Percentiles rank a stretch among this genome's conserved stretches.
Evolutionary conservation across 1,284 basidiomycete species (phyloP).

Genomic region (Leccinum angustisporum): DNA sequence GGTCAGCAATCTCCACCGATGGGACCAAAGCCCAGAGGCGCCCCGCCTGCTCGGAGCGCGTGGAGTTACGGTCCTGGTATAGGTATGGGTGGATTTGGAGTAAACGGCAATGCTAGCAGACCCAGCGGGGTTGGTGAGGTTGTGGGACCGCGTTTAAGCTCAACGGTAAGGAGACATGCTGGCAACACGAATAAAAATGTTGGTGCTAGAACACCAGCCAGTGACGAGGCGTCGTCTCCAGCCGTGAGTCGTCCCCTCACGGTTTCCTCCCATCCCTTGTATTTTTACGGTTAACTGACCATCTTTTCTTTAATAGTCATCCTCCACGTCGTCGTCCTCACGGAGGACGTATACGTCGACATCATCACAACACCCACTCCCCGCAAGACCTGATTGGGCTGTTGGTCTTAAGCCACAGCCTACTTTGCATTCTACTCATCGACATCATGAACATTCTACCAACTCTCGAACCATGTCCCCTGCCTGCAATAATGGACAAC

Average conservation of each 20-base stretch:
- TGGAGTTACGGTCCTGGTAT: conserved; percentile 73
- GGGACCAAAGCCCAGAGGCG: conserved; percentile 37
- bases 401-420: conserved; percentile 75
- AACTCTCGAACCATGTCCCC: conserved; percentile 44
- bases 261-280: conserved; percentile 8
- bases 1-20: conserved; percentile 32
- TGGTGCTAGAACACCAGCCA: conserved; percentile 57
- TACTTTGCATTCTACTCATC: conserved; percentile 50
- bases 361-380: conserved; percentile 75
- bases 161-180: conserved; percentile 49
- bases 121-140: conserved; percentile 40
- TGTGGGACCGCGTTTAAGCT: conserved; percentile 63
- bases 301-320: conserved; percentile 43
- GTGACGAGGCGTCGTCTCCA: conserved; percentile 72
- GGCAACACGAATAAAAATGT: conserved; percentile 49
- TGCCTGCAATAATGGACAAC: conserved; percentile 37
- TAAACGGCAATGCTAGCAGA: conserved; percentile 26
- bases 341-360: conserved; percentile 69
- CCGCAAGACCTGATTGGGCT: conserved; percentile 80
- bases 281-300: background rate
- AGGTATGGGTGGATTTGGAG: conserved; percentile 42
- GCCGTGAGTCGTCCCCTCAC: conserved; percentile 53
- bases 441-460: conserved; percentile 42
- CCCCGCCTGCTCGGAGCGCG: conserved; percentile 47
- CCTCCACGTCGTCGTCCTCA: conserved; percentile 77